Evolutionary conservation across 2,329 filamentous ascomycete species (phyloP).

Genomic region (Endothia cerciana): DNA sequence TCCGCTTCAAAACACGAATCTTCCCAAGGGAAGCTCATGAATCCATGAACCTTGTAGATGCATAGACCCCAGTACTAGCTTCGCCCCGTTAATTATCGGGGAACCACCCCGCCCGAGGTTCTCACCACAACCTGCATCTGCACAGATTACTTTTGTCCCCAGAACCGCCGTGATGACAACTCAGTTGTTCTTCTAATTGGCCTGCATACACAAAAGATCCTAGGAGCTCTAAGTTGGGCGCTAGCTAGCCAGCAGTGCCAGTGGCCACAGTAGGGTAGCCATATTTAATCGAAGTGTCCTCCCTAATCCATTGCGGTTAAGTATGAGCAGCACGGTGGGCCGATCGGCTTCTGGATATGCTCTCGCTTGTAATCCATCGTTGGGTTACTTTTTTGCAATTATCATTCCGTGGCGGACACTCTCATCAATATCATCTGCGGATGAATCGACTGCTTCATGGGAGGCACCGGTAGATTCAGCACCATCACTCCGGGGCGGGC

Average conservation of each 20-base stretch:
- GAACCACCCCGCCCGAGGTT: not conserved
- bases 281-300: not conserved
- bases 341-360: not conserved
- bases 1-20: not conserved
- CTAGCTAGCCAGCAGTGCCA: not conserved
- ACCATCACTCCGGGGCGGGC: not conserved
- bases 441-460: not conserved
- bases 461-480: not conserved
- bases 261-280: not conserved
- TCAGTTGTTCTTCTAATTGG: not conserved
- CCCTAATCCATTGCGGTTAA: not conserved
- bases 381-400: not conserved
- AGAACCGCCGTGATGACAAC: not conserved
- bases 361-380: not conserved
- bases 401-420: not conserved
- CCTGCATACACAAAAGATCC: not conserved
- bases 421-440: not conserved
- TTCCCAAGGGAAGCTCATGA: not conserved
- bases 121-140: not conserved
- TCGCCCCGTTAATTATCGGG: not conserved
- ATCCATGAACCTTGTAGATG: slow-evolving; percentile 7
- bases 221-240: no score
- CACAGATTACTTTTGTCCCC: not conserved
- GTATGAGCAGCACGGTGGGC: not conserved
- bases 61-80: not conserved